These are phyloP conservation scores for Talaromyces ruber DNA, from an alignment of 495 filamentous ascomycete species.

Conservation along the genomic window DNA sequence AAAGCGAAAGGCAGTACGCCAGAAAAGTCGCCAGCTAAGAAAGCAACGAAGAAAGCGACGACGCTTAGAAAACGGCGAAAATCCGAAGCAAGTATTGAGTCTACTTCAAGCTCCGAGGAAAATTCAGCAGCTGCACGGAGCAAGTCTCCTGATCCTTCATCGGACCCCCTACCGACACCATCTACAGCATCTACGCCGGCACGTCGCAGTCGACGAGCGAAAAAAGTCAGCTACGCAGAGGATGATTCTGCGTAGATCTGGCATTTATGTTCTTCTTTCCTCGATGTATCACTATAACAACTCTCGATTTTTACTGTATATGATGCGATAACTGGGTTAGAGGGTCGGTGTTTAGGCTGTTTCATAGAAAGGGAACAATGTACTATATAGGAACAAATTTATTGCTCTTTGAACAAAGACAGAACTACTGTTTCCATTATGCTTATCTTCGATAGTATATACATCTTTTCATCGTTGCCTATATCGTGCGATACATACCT, in stretches of 20 bases:
- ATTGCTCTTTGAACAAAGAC: not conserved
- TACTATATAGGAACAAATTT: not conserved
- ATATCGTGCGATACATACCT: no score
- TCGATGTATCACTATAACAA: not conserved
- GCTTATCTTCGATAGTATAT: no score
- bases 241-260: constrained; percentile 14
- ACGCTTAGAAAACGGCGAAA: not conserved
- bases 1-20: not conserved
- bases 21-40: not conserved
- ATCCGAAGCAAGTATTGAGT: not conserved
- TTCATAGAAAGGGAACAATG: not conserved
- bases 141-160: constrained; percentile 9
- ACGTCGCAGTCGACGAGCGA: constrained; percentile 29
- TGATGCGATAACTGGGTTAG: not conserved
- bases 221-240: constrained; percentile 41
- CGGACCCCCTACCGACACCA: not conserved
- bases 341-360: not conserved
- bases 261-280: not conserved
- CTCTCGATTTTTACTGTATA: not conserved
- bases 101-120: not conserved
- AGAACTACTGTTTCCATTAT: no score
- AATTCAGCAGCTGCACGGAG: not conserved
- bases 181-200: not conserved
- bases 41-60: not conserved
- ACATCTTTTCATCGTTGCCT: no score